Evolutionary conservation across 768 basidiomycete species (phyloP), one percentile per base, ranked within the genome.

Genomic region (Suillus occidentalis): DNA sequence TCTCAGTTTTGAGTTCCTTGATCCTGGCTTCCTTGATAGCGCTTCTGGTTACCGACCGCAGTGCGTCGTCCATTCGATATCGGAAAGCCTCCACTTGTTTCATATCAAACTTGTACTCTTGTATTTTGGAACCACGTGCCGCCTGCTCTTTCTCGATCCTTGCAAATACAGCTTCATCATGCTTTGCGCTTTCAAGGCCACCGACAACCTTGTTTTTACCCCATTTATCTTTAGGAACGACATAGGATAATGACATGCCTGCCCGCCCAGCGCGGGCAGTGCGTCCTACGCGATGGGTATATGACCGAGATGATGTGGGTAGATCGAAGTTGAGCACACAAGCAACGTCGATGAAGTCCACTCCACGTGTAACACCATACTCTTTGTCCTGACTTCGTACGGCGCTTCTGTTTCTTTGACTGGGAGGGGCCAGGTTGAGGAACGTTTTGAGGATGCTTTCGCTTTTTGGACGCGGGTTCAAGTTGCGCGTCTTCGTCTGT

Each of bases 241-340:
- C 85, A 67, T 94, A 97, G 0, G 95, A 97, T 25, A 99, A 78
- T 1, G 95, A 86, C 83, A 97, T 91, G 12, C 97, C 97, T 0
- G 92, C 89, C 37, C 94, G 88, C 1, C 97, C 97, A 0, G 97
- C 97, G 25, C 97, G 92, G 16, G 97, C 97, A 0, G 97, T 99
- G 31, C 97, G 89, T 14, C 97, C 97, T 18, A 99, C 91, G 58
- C 97, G 90, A 75, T 99, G 97, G 0, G 92, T 95, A 73, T 99
- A 99, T 14, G 95, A 86, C 20, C 89, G 89, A 5, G 92, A 84
- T 0, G 94, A 89, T 1, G 87, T 81, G 1, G 97, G 97, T n/a
- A 99, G 84, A 77, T 99, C 97, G 77, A 99, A 99, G 80, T 99
- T 99, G 75, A 99, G 85, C 4, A 99, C 97, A 70, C 96, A 98